phyloP scores from a whole-genome alignment of 306 rosid species.

The Mimosa pudica region DNA sequence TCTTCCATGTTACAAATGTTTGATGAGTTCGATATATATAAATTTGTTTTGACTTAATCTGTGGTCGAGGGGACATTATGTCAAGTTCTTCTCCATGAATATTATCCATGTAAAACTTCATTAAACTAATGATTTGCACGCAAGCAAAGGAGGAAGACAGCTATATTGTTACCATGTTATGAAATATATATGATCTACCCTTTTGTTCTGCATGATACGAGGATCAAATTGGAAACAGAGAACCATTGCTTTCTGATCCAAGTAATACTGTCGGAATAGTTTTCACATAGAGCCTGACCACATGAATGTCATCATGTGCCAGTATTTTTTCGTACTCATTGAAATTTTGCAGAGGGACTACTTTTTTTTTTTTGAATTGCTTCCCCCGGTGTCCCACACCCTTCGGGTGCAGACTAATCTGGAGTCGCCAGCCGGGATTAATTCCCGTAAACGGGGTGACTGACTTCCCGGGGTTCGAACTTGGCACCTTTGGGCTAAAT shows the following conservation, averaged over 20 bases:
- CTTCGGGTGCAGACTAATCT: no score
- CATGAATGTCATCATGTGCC: background rate
- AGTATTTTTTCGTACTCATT: background rate
- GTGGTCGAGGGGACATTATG: background rate
- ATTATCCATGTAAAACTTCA: background rate
- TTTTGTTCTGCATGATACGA: slow-evolving; percentile 3
- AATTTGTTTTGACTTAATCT: slow-evolving; percentile 27
- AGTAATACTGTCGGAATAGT: background rate
- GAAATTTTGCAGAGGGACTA: background rate
- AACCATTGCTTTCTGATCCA: slow-evolving; percentile 1
- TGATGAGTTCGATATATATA: slow-evolving; percentile 24
- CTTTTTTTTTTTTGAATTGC: no score
- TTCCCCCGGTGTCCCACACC: no score
- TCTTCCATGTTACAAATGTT: slow-evolving; percentile 25
- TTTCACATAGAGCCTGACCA: background rate
- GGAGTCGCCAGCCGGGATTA: no score
- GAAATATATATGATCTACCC: background rate
- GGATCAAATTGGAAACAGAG: background rate
- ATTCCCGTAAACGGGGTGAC: no score
- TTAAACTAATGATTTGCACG: slow-evolving; percentile 16
- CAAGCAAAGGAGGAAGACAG: slow-evolving; percentile 27
- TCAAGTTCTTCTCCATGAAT: slow-evolving; percentile 11
- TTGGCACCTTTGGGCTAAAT: no score
- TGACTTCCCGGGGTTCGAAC: no score
- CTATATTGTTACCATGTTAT: background rate